Conservation (phyloP, 2,329 filamentous ascomycete species). For the Claviceps humidiphila region DNA sequence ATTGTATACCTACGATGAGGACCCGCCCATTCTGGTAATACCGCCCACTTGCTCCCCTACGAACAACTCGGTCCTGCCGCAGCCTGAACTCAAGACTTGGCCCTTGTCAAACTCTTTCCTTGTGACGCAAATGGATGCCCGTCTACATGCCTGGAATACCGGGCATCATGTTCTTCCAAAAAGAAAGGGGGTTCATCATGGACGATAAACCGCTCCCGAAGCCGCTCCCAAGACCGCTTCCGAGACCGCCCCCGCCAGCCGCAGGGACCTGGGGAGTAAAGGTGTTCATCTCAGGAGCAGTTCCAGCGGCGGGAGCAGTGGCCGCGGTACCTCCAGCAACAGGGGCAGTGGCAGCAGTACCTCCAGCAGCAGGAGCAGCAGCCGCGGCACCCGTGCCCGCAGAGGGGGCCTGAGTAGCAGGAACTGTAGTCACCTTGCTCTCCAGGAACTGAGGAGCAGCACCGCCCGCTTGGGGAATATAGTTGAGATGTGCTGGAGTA, state of each 20-base stretch:
- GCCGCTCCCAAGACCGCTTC: too few species aligned
- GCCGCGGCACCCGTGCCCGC: neutral
- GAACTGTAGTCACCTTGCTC: neutral
- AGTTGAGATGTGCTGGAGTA: slow-evolving; percentile 19
- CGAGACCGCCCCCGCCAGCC: neutral
- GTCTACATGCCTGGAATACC: neutral
- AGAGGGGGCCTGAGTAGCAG: neutral
- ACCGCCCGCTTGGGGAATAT: slow-evolving; percentile 11
- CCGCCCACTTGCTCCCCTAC: neutral
- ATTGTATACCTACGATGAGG: neutral
- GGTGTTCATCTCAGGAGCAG: neutral
- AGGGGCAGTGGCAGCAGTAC: neutral
- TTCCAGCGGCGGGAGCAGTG: neutral
- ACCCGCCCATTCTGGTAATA: too few species aligned
- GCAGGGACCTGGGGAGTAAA: neutral
- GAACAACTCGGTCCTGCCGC: neutral
- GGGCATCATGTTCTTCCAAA: neutral
- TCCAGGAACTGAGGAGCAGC: slow-evolving; percentile 14
- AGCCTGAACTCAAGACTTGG: neutral
- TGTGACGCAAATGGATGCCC: neutral
- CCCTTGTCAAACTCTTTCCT: neutral
- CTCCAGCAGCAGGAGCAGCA: neutral
- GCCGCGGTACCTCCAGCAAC: neutral
- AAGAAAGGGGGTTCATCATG: neutral
- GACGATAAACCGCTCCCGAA: neutral